Base-by-base conservation (phyloP, 2,329 filamentous ascomycete genomes). In the Ophiostoma sp. region DNA sequence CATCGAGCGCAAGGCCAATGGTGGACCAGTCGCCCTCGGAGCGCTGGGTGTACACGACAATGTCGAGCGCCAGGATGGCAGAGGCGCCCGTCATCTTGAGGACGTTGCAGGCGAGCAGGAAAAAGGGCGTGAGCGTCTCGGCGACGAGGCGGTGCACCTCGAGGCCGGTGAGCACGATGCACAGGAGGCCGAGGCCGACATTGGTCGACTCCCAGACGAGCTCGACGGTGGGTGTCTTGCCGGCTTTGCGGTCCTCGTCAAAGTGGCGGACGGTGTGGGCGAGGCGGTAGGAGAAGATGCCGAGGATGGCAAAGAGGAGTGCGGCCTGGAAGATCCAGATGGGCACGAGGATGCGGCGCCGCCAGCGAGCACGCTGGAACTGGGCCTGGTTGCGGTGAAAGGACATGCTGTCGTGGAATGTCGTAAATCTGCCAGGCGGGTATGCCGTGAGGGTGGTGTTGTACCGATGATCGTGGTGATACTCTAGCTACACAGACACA, bases 141-240 rank as follows among this genome's bases (percentile, higher is more conserved):
- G 80, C 77, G 42, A 81, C 70, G 40, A 78, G 73, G 68, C 79
- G 80, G 27, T 75, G 73, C n/a, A 79, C 71, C 42, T 80, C 79
- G 70, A 81, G 77, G 64, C 77, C 79, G 73, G 79, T 81, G 68
- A 82, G 76, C 42, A 81, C 45, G 5, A 84, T 79, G 0, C 81
- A 79, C 49, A 83, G 69, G 40, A 81, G 74, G 16, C 83, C 81
- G 66, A 86, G 78, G 66, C 70, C 79, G 65, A 87, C 79, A 71
- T 85, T 86, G 66, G 79, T 80, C 36, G 75, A 77, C 74, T 85
- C 82, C 84, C 85, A 87, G 42, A 82, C 81, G 71, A 85, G 75
- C 75, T 84, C 80, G 11, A 85, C 78, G 11, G 76, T 74, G 0
- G 82, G 80, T 5, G 78, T 70, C n/a, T 77, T 72, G 40, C 79